Base-by-base conservation (phyloP, 495 filamentous ascomycete genomes). In the Beverwykella pulmonaria region DNA sequence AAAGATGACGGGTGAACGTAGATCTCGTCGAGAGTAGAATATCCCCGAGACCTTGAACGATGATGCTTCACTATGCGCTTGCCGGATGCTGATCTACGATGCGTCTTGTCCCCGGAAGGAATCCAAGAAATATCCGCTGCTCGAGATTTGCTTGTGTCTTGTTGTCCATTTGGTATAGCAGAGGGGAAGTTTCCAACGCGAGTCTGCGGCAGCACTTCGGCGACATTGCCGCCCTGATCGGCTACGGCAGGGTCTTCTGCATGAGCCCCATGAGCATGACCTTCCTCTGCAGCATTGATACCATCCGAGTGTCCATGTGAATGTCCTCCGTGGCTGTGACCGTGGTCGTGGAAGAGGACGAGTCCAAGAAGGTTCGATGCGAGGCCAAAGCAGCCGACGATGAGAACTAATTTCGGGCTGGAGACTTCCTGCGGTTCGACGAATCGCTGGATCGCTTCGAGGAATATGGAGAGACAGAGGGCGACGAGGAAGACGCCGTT, bases 401-500 rank as follows among this genome's bases (percentile, higher is more conserved):
- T 88, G 60, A 94, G 85, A 46, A 97, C 92, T 17, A 98, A 80
- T 69, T 87, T 84, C 0, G 94, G 91, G 62, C 93, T 90, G 52
- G 82, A 81, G 69, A 98, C 92, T 71, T 87, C 84, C 71, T 92
- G 92, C 7, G 92, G 92, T 69, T 97, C 91, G 68, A 97, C 81
- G 73, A 98, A 87, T 67, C 94, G 85, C 63, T 92, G 90, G 36
- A 97, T 83, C 12, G 94, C 94, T 75, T 98, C 94, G 58, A 98
- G 83, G 74, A 98, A 92, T 71, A 98, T 98, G 2, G 93, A 92
- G 44, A 98, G 79, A 78, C 95, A 98, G 19, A 98, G 83, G 0
- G 94, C 94, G 70, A 98, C 92, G 48, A 98, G 82, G 78, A 98
- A 98, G 2, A 98, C 93, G 60, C 95, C 94, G 71, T 98, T 98